Evolutionary conservation across 345 rosid species (phyloP).

Genomic region (Acer yangbiense): DNA sequence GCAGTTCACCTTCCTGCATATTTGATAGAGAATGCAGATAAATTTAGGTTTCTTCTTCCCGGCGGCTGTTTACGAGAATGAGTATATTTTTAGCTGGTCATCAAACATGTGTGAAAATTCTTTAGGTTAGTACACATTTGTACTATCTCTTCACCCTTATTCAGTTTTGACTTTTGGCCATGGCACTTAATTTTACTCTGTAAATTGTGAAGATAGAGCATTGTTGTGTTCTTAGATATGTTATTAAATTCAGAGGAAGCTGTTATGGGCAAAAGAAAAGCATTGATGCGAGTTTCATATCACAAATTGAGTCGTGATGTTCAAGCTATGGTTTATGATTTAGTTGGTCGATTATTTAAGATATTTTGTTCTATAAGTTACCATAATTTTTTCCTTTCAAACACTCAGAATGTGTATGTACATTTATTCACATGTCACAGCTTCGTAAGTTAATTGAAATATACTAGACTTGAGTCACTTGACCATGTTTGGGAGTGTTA

Average conservation of each 20-base stretch:
- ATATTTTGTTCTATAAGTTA: not conserved
- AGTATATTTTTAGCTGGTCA: not conserved
- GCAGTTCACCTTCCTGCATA: slow-evolving; percentile 90
- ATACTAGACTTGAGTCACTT: too few relatives aligned
- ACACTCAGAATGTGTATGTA: not conserved
- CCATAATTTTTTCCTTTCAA: not conserved
- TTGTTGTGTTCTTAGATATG: not conserved
- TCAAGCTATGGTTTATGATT: not conserved
- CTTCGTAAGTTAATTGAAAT: too few relatives aligned
- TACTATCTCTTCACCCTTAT: not conserved
- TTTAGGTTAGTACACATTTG: not conserved
- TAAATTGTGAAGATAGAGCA: not conserved
- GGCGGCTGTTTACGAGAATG: slow-evolving; percentile 70
- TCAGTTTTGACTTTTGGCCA: not conserved
- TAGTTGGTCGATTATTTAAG: not conserved
- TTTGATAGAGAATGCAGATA: slow-evolving; percentile 77
- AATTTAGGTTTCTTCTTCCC: slow-evolving; percentile 81
- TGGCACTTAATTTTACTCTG: not conserved
- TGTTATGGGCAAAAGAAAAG: not conserved
- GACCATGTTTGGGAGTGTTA: too few relatives aligned
- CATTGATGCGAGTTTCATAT: not conserved
- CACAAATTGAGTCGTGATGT: not conserved
- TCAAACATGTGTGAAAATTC: not conserved
- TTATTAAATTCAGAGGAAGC: not conserved
- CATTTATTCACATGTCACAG: too few relatives aligned